Evolutionary conservation across 78 protist species (phyloP).

Genomic region (Dictyostelium capitatum): DNA sequence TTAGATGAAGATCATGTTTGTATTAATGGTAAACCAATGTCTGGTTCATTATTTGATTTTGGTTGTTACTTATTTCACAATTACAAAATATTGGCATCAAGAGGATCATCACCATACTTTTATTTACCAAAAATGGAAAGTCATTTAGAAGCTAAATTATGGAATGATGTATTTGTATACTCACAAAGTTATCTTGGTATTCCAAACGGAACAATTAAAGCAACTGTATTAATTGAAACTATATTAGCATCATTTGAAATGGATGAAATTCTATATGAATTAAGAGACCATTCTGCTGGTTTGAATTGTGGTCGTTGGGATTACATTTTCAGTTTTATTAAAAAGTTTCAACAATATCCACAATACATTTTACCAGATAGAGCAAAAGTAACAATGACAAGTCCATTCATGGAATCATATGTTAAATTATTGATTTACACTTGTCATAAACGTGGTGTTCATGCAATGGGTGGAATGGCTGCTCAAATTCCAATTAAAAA

Average conservation of each 20-base stretch:
- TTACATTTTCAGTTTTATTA: slow-evolving; percentile 85
- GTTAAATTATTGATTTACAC: slow-evolving; percentile 83
- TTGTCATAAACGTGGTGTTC: slow-evolving; percentile 90
- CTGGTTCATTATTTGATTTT: slow-evolving; percentile 88
- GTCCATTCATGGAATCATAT: slow-evolving; percentile 87
- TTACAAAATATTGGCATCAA: neutral
- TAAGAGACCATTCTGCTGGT: slow-evolving; percentile 87
- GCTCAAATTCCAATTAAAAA: slow-evolving; percentile 88
- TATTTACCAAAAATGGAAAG: slow-evolving; percentile 90
- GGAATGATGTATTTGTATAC: slow-evolving; percentile 85
- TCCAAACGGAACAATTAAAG: slow-evolving; percentile 85
- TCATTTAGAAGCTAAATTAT: slow-evolving; percentile 86
- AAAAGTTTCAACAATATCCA: slow-evolving; percentile 83
- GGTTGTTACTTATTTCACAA: slow-evolving; percentile 89
- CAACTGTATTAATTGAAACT: slow-evolving; percentile 89
- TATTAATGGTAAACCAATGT: slow-evolving; percentile 82
- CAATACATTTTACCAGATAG: slow-evolving; percentile 84
- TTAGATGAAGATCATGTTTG: slow-evolving; percentile 82
- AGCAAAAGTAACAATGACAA: slow-evolving; percentile 79
- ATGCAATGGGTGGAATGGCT: slow-evolving; percentile 92
- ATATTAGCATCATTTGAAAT: slow-evolving; percentile 90
- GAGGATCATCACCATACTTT: slow-evolving; percentile 80
- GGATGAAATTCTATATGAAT: slow-evolving; percentile 90
- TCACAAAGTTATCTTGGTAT: slow-evolving; percentile 54
- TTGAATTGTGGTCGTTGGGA: slow-evolving; percentile 93